phyloP scores from a whole-genome alignment of 129 eudicot genomes.

The Kitagawia praeruptora region DNA sequence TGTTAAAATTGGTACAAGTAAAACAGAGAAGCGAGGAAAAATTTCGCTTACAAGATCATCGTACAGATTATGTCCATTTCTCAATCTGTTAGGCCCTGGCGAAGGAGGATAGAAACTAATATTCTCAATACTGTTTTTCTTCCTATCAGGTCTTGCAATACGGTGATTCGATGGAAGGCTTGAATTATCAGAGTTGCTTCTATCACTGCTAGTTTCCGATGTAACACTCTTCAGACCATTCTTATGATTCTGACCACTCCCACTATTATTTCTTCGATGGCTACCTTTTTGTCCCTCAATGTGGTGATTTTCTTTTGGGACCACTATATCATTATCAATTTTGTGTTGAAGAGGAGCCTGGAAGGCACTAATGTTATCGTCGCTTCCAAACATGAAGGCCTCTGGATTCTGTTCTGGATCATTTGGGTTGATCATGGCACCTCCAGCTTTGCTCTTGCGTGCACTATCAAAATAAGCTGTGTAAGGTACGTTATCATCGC shows the following conservation, averaged over 20 bases:
- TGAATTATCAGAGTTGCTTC: constrained; percentile 24
- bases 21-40: not conserved
- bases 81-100: constrained; percentile 32
- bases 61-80: constrained; percentile 29
- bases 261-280: constrained; percentile 11
- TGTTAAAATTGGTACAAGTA: too few relatives aligned
- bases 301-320: not conserved
- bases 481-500: constrained; percentile 71
- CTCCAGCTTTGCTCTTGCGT: constrained; percentile 42
- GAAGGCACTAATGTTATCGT: not conserved
- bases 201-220: constrained; percentile 25
- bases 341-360: constrained; percentile 4
- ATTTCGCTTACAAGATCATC: constrained; percentile 49
- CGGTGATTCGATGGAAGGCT: constrained; percentile 20
- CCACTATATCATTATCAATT: constrained; percentile 7
- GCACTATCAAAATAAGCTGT: constrained; percentile 69
- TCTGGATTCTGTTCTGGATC: constrained; percentile 72
- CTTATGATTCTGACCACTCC: constrained; percentile 12
- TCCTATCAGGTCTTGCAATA: constrained; percentile 19
- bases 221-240: constrained; percentile 17
- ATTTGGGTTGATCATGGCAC: constrained; percentile 51
- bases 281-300: constrained; percentile 5
- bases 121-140: constrained; percentile 20
- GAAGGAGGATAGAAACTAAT: constrained; percentile 32
- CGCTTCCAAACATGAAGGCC: constrained; percentile 38